Evolutionary conservation across 2,329 filamentous ascomycete species (phyloP).

Genomic region (Aspergillus aculeatus): DNA sequence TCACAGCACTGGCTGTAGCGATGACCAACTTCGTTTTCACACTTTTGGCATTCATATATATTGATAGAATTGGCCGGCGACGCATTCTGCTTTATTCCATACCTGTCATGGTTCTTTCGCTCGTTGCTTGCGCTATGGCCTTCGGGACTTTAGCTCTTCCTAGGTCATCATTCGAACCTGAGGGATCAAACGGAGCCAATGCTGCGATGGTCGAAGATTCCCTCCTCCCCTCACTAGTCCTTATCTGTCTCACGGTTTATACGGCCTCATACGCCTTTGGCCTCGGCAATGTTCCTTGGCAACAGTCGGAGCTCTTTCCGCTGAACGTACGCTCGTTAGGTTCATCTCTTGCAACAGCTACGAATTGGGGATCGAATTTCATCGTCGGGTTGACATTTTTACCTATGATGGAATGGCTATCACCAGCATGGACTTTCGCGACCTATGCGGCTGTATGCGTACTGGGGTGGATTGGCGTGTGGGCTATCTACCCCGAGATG

Average conservation of each 20-base stretch:
- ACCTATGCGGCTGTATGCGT: constrained; percentile 72
- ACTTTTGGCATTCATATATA: constrained; percentile 69
- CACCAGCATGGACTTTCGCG: constrained; percentile 73
- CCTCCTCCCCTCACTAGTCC: constrained; percentile 55
- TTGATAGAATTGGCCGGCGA: constrained; percentile 76
- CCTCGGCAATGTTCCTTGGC: constrained; percentile 91
- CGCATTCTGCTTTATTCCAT: constrained; percentile 79
- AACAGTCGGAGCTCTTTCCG: constrained; percentile 90
- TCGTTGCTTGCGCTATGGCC: constrained; percentile 68
- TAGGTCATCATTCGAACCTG: constrained; percentile 22
- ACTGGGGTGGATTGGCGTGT: constrained; percentile 66
- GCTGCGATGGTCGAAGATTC: constrained; percentile 23
- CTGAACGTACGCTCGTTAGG: constrained; percentile 61
- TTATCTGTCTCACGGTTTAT: constrained; percentile 76
- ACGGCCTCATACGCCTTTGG: constrained; percentile 84
- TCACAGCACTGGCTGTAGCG: constrained; percentile 77
- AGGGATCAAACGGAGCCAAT: constrained; percentile 14
- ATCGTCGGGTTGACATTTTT: constrained; percentile 82
- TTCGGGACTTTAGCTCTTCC: constrained; percentile 64
- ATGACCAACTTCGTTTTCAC: constrained; percentile 81
- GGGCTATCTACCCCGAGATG: constrained; percentile 81
- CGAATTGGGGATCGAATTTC: constrained; percentile 87
- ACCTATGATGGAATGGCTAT: constrained; percentile 76
- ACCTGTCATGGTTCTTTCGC: constrained; percentile 75
- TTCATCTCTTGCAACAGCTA: constrained; percentile 64